Percentiles rank a stretch among this genome's conserved stretches.
These are phyloP conservation scores for Coemansia aciculifera DNA, from an alignment of 192 early-diverging fungal genomes.

Conservation along the genomic window DNA sequence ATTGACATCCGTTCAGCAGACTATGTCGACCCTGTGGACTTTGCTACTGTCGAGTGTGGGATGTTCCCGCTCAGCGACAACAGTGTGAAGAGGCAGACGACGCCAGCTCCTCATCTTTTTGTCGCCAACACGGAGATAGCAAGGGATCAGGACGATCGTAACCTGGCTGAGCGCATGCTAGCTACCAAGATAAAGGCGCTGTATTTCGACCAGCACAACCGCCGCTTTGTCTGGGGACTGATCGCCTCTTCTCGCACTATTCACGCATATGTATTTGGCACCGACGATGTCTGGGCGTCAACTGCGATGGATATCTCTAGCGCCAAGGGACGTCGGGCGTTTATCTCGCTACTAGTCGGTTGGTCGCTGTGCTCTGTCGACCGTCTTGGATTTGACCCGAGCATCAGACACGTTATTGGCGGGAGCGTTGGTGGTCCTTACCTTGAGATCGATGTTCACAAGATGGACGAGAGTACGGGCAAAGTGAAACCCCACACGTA, in stretches of 20 bases:
- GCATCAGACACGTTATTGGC: neutral
- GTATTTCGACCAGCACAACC: conserved; percentile 6
- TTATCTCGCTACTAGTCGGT: conserved; percentile 8
- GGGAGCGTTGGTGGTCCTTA: neutral
- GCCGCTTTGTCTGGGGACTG: conserved; percentile 24
- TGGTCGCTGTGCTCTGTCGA: conserved; percentile 19
- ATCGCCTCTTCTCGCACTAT: neutral
- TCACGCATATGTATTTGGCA: neutral
- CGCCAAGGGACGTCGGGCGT: neutral
- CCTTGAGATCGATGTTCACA: neutral
- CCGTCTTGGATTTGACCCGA: conserved; percentile 19
- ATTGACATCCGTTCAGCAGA: neutral
- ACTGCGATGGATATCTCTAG: neutral
- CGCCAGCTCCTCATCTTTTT: neutral
- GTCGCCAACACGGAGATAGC: neutral
- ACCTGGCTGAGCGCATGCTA: neutral
- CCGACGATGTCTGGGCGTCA: neutral
- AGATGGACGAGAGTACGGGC: neutral
- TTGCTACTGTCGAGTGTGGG: neutral
- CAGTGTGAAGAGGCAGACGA: neutral
- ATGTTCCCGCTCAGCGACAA: neutral
- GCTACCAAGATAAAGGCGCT: neutral
- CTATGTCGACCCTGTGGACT: neutral
- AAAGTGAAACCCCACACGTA: neutral
- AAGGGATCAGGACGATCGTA: neutral